Evolutionary conservation across 345 rosid species (phyloP).

Genomic region (Garcia nutans): DNA sequence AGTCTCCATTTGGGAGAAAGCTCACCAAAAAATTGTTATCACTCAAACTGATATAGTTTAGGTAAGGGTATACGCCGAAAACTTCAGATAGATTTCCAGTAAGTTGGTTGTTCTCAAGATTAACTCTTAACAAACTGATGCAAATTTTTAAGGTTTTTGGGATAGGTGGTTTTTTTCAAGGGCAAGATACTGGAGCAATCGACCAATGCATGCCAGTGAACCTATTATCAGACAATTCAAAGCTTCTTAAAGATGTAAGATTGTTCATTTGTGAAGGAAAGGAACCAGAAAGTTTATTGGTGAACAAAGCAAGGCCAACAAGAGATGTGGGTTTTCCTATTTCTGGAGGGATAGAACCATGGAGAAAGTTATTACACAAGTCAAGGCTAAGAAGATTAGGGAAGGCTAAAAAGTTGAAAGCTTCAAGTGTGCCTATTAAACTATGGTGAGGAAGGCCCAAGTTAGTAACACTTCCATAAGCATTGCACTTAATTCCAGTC

Average conservation of each 20-base stretch:
- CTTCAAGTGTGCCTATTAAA: background rate
- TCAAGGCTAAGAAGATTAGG: background rate
- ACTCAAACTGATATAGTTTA: background rate
- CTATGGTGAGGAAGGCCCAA: background rate
- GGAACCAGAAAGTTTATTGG: background rate
- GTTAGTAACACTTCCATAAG: background rate
- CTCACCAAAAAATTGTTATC: slow-evolving; percentile 11
- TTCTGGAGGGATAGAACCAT: background rate
- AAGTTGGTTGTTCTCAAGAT: background rate
- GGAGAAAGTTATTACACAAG: background rate
- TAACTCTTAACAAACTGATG: background rate
- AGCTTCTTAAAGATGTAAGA: background rate
- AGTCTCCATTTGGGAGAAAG: slow-evolving; percentile 6
- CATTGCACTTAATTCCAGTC: background rate
- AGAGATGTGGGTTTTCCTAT: background rate
- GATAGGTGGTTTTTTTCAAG: background rate
- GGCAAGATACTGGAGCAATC: background rate
- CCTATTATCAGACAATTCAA: background rate
- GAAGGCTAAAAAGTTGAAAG: background rate
- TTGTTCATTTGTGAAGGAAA: background rate
- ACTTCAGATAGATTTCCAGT: background rate
- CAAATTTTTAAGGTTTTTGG: background rate
- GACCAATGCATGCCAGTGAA: background rate
- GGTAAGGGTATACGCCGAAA: background rate
- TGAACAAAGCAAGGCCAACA: background rate